These are phyloP conservation scores for Lipomyces mesembrius DNA, from an alignment of 805 yeast species.

Conservation along the genomic window DNA sequence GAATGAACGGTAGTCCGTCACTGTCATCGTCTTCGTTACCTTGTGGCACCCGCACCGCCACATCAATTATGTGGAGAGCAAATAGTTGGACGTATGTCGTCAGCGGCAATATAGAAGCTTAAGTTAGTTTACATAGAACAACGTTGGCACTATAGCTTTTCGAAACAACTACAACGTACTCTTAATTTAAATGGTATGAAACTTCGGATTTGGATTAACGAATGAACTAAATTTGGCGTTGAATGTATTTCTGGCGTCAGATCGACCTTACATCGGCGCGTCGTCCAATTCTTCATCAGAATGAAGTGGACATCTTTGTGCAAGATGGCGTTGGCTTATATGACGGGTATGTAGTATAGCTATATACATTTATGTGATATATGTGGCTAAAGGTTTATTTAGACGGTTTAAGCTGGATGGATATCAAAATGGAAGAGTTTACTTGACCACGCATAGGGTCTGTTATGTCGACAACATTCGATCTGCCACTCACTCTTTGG, in stretches of 20 bases:
- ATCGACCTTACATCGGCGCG: constrained; percentile 45
- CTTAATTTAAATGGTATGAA: neutral
- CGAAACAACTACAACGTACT: neutral
- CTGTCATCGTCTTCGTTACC: too few relatives aligned
- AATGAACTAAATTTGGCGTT: neutral
- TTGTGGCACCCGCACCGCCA: too few relatives aligned
- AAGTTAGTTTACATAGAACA: neutral
- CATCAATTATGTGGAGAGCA: too few relatives aligned
- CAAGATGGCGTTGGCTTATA: constrained; percentile 71
- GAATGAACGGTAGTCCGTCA: too few relatives aligned
- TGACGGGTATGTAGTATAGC: constrained; percentile 53
- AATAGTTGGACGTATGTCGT: too few relatives aligned
- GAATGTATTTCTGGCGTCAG: constrained; percentile 40
- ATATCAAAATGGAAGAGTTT: constrained; percentile 75
- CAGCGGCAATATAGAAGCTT: neutral
- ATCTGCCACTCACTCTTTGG: constrained; percentile 53
- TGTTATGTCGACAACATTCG: constrained; percentile 66
- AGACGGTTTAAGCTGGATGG: constrained; percentile 62
- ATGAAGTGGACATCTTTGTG: constrained; percentile 59
- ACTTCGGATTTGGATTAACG: neutral
- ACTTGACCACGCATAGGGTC: constrained; percentile 72
- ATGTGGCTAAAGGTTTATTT: neutral
- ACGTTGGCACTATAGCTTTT: too few relatives aligned
- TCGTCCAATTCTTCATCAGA: constrained; percentile 44
- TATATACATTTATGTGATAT: neutral